Evolutionary conservation across 306 rosid genomes (phyloP).

Genomic region (Pyrus pyrifolia): DNA sequence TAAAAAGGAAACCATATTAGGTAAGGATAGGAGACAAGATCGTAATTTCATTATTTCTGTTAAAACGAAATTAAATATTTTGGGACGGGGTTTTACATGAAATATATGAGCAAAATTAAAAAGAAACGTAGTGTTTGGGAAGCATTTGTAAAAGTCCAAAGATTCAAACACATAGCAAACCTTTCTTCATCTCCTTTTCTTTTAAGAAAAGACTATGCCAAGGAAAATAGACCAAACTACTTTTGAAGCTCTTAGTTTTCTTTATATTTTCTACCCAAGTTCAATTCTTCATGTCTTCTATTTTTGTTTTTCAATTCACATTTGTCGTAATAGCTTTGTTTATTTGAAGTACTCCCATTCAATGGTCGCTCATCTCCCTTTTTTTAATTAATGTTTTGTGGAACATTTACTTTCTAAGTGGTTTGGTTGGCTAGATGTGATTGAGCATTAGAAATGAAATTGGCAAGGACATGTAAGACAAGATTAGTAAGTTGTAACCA

Average conservation of each 20-base stretch:
- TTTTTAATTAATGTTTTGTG: too few relatives aligned
- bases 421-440: too few relatives aligned
- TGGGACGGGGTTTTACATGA: too few relatives aligned
- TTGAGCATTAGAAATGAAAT: too few relatives aligned
- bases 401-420: background rate
- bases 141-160: background rate
- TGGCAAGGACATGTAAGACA: too few relatives aligned
- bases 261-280: background rate
- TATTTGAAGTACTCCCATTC: constrained; percentile 32
- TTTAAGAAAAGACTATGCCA: constrained; percentile 15
- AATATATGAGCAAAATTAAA: background rate
- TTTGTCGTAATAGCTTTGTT: constrained; percentile 31
- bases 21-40: too few relatives aligned
- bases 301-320: constrained; percentile 27
- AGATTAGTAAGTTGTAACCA: too few relatives aligned
- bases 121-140: background rate
- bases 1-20: too few relatives aligned
- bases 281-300: constrained; percentile 26
- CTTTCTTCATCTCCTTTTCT: background rate
- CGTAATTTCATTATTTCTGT: too few relatives aligned
- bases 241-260: constrained; percentile 1
- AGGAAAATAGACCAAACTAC: constrained; percentile 10
- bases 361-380: constrained; percentile 27
- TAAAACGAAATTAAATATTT: too few relatives aligned
- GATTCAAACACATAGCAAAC: background rate